Percentiles rank a stretch among this genome's conserved stretches.
Conservation (phyloP, 371 early-diverging fungal genomes). For the Rhizopus arrhizus region DNA sequence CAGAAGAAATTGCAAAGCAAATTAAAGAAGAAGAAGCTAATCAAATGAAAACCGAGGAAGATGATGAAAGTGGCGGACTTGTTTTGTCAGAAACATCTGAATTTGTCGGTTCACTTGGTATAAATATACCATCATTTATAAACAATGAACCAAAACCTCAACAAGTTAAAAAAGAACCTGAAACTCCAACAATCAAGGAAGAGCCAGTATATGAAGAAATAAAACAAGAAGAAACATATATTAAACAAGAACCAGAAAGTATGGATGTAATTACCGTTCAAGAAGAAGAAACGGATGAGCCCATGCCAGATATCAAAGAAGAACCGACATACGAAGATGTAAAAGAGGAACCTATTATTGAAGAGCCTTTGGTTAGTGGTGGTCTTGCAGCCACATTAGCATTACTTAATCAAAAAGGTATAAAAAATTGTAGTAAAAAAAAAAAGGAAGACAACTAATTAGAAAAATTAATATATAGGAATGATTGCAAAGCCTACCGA, state of each 20-base stretch:
- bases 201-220: constrained; percentile 13
- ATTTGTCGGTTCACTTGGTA: constrained; percentile 68
- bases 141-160: constrained; percentile 14
- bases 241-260: constrained; percentile 15
- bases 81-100: constrained; percentile 68
- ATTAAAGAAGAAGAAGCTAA: constrained; percentile 31
- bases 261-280: constrained; percentile 9
- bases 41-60: constrained; percentile 34
- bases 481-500: constrained; percentile 62
- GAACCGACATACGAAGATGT: constrained; percentile 6
- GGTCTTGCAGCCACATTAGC: constrained; percentile 88
- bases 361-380: constrained; percentile 79
- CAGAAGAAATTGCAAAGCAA: constrained; percentile 61
- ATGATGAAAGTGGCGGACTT: constrained; percentile 43
- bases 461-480: constrained; percentile 26
- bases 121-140: constrained; percentile 40
- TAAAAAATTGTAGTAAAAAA: neutral
- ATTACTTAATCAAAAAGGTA: constrained; percentile 77
- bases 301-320: constrained; percentile 9
- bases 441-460: neutral
- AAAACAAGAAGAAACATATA: constrained; percentile 5
- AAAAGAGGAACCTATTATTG: constrained; percentile 51
- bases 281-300: constrained; percentile 8
- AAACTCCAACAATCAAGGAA: constrained; percentile 4
- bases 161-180: constrained; percentile 11